Evolutionary conservation across 805 yeast species (phyloP).

Genomic region (Pichia deserticola): DNA sequence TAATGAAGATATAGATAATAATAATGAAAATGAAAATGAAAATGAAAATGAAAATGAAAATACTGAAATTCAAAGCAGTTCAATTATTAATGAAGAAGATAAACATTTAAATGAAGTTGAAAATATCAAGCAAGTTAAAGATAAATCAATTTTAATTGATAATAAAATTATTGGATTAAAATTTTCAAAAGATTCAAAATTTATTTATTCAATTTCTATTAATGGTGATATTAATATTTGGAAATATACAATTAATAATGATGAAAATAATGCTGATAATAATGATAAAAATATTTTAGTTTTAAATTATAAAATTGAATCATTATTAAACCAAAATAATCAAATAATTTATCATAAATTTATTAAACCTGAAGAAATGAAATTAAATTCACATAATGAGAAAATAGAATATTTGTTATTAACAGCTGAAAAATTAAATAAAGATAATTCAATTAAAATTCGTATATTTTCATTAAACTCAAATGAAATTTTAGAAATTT

Average conservation of each 20-base stretch:
- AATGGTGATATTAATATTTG: slow-evolving; percentile 27
- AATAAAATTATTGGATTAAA: slow-evolving; percentile 21
- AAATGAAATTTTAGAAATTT: slow-evolving; percentile 24
- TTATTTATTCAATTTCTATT: slow-evolving; percentile 25
- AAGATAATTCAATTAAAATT: slow-evolving; percentile 15
- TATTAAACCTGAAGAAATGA: slow-evolving; percentile 20
- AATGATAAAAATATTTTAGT: slow-evolving; percentile 9
- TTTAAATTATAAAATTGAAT: slow-evolving; percentile 6
- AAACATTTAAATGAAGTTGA: slow-evolving; percentile 25
- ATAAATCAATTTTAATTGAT: slow-evolving; percentile 22
- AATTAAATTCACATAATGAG: slow-evolving; percentile 17
- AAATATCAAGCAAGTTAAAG: slow-evolving; percentile 27
- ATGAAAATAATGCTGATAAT: slow-evolving; percentile 5
- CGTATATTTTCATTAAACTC: slow-evolving; percentile 23
- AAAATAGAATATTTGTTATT: slow-evolving; percentile 17
- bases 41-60: slow-evolving; percentile 1
- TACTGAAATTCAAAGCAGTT: slow-evolving; percentile 15
- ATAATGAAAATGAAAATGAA: slow-evolving; percentile 26
- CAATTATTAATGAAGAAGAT: slow-evolving; percentile 26
- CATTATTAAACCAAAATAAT: slow-evolving; percentile 8
- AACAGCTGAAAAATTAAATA: slow-evolving; percentile 16
- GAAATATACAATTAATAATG: slow-evolving; percentile 12
- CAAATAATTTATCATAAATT: slow-evolving; percentile 20
- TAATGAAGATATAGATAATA: slow-evolving; percentile 15
- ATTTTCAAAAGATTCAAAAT: slow-evolving; percentile 22